Conservation (phyloP, 805 yeast genomes). For the Lipomyces spencermartinsiae region DNA sequence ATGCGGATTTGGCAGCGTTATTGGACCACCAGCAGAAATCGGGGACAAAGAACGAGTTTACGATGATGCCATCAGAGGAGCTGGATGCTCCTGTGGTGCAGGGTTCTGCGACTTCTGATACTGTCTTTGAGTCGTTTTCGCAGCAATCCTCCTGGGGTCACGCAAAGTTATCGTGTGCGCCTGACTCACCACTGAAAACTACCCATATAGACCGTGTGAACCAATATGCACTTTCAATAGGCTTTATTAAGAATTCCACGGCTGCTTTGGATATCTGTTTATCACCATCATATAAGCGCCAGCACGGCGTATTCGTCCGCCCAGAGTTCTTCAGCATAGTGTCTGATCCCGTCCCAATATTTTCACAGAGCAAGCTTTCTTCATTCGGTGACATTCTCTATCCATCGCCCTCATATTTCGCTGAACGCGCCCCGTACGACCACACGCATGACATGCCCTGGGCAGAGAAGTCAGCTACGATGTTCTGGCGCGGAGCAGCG, state of each 20-base stretch:
- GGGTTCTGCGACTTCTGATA: background rate
- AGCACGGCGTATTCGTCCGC: conserved; percentile 38
- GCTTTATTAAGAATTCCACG: conserved; percentile 34
- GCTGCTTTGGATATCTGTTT: conserved; percentile 39
- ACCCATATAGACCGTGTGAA: conserved; percentile 15
- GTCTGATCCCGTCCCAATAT: conserved; percentile 38
- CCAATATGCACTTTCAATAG: conserved; percentile 32
- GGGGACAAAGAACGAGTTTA: conserved; percentile 33
- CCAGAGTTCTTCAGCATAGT: conserved; percentile 35
- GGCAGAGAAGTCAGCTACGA: conserved; percentile 29
- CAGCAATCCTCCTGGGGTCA: conserved; percentile 36
- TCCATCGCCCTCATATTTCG: conserved; percentile 40
- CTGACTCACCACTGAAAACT: conserved; percentile 28
- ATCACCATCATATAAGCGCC: conserved; percentile 32
- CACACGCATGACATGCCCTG: conserved; percentile 31
- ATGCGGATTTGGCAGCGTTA: conserved; percentile 30
- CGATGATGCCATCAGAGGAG: conserved; percentile 22
- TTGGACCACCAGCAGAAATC: conserved; percentile 16
- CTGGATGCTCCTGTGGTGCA: conserved; percentile 10
- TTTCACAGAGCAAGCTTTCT: conserved; percentile 38
- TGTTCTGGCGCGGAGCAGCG: conserved; percentile 41
- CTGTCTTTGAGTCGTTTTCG: conserved; percentile 25
- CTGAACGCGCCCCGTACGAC: conserved; percentile 30
- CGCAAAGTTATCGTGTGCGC: conserved; percentile 29
- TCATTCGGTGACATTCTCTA: conserved; percentile 38